Base-by-base conservation (phyloP, 2,329 filamentous ascomycete genomes). In the Fusarium phyllophilum region DNA sequence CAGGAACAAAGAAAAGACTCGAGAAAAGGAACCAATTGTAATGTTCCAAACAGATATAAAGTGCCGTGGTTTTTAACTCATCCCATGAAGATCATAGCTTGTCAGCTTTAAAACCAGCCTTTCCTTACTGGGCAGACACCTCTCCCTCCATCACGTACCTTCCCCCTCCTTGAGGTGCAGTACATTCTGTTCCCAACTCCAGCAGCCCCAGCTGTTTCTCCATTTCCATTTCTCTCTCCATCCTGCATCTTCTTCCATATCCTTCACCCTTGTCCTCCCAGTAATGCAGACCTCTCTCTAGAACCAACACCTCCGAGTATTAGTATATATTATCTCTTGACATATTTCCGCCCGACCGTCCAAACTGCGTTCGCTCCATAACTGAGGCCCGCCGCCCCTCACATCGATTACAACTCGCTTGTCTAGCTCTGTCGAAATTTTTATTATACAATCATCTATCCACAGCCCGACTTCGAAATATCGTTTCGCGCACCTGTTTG, bases 201-300 rank as follows among this genome's bases (percentile, higher is more conserved):
- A 67, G 66, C 62, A 67, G 66, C 66, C 57, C 66, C 64, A 74
- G 68, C 72, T 46, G 62, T 74, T 72, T 74, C 72, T 72, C 72
- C 68, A 69, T 68, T 54, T 45, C 39, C 38, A 57, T 68, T 39
- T 44, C 34, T 18, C 46, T 42, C n/a, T 62, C 36, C 26, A 34
- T 64, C 62, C 22, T 62, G 42, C 56, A 64, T 62, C 26, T 39
- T 62, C 26, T 33, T 62, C 29, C 60, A 36, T 38, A 33, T 38
- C 26, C 34, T 42, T 48, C 36, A 51, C 38, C 65, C 42, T 55
- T 62, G 56, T 49, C 57, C 17, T 51, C 39, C 49, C 55, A 58
- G 58, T 31, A 70, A 70, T 70, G 67, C 52, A 59, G 31, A 71
- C 44, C 31, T 34, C 51, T 45, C n/a, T 62, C 29, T 46, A 54